A percentile compares a stretch with the other conserved stretches of the same genome.
phyloP scores from a whole-genome alignment of 2,329 filamentous ascomycete genomes.

The Colletotrichum horii region DNA sequence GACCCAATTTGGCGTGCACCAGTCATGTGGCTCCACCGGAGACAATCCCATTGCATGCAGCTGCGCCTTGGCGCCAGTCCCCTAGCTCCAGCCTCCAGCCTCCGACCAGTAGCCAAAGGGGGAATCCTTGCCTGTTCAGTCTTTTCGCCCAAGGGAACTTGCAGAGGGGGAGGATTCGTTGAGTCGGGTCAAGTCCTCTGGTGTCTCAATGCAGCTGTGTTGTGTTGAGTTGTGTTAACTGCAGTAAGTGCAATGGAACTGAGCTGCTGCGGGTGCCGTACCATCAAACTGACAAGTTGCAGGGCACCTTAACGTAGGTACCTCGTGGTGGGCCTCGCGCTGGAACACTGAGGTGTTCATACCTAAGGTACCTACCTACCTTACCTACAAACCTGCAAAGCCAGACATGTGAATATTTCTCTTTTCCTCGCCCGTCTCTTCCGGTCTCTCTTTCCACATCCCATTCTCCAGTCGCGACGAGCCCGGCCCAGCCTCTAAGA shows the following conservation, averaged over 20 bases:
- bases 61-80: not conserved
- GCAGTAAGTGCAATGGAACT: not conserved
- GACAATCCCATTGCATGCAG: slow-evolving; percentile 10
- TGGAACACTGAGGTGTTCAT: too few relatives aligned
- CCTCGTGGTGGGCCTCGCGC: not conserved
- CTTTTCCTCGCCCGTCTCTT: not conserved
- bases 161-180: not conserved
- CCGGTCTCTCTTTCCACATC: not conserved
- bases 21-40: slow-evolving; percentile 22
- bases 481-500: not conserved
- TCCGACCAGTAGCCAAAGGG: not conserved
- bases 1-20: slow-evolving; percentile 7
- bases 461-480: not conserved
- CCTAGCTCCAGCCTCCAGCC: not conserved
- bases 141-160: not conserved
- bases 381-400: not conserved
- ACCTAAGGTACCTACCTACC: not conserved
- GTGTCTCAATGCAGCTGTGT: not conserved
- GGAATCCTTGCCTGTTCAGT: not conserved
- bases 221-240: not conserved
- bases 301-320: too few relatives aligned
- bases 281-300: not conserved
- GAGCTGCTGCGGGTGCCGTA: not conserved
- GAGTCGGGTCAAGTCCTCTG: not conserved
- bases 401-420: slow-evolving; percentile 19